phyloP scores from a whole-genome alignment of 2,329 filamentous ascomycete genomes.

The Colletotrichum salicis region DNA sequence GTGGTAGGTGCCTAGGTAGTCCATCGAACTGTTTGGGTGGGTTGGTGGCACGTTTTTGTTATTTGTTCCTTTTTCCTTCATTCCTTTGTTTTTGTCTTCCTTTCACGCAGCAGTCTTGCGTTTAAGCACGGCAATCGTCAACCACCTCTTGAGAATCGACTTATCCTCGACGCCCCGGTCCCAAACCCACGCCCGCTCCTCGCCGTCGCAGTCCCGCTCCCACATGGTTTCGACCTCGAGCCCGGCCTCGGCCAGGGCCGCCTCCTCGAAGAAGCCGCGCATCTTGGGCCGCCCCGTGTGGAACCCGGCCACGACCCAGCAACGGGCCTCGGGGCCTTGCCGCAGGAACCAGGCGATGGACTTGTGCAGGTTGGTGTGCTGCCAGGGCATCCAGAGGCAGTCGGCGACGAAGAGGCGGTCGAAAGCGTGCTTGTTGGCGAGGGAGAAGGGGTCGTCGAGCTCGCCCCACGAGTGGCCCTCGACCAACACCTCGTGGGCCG shows the following conservation, averaged over 20 bases:
- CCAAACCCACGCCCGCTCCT: slow-evolving; percentile 68
- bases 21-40: too few species aligned
- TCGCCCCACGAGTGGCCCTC: slow-evolving; percentile 75
- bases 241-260: slow-evolving; percentile 57
- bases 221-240: slow-evolving; percentile 73
- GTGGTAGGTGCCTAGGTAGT: too few species aligned
- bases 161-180: slow-evolving; percentile 72
- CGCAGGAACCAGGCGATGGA: slow-evolving; percentile 73
- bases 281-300: slow-evolving; percentile 76
- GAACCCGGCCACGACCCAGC: slow-evolving; percentile 76
- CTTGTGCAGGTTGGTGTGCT: slow-evolving; percentile 73
- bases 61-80: too few species aligned
- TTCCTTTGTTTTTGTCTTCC: neutral
- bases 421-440: slow-evolving; percentile 53
- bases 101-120: slow-evolving; percentile 39
- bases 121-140: slow-evolving; percentile 68
- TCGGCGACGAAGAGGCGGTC: slow-evolving; percentile 76
- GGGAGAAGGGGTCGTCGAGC: slow-evolving; percentile 48
- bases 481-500: slow-evolving; percentile 51
- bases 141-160: slow-evolving; percentile 74
- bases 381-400: slow-evolving; percentile 79
- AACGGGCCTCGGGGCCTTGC: slow-evolving; percentile 55
- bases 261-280: slow-evolving; percentile 69
- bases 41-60: too few species aligned
- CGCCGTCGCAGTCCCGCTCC: slow-evolving; percentile 75